Conservation (phyloP, 768 basidiomycete species). For the Pisolithus marmoratus region DNA sequence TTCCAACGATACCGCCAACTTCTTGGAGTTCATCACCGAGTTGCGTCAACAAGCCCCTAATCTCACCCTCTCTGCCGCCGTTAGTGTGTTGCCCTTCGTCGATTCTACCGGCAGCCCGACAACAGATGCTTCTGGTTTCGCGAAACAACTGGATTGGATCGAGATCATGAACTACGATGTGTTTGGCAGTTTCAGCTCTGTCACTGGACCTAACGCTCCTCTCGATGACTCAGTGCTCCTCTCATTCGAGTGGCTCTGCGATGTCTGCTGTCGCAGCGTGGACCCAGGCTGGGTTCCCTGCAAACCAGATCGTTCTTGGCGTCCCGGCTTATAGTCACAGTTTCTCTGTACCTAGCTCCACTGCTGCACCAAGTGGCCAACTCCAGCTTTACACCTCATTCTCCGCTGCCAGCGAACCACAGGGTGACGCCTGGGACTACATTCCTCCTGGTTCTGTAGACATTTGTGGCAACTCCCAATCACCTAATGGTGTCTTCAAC, state of each 20-base stretch:
- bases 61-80: constrained; percentile 69
- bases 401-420: constrained; percentile 35
- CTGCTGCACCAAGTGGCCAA: constrained; percentile 17
- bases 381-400: constrained; percentile 52
- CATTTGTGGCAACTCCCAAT: constrained; percentile 49
- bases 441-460: constrained; percentile 37
- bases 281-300: constrained; percentile 74
- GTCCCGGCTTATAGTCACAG: constrained; percentile 83
- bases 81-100: constrained; percentile 59
- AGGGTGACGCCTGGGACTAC: constrained; percentile 56
- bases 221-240: constrained; percentile 71
- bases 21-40: constrained; percentile 68
- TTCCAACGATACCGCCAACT: constrained; percentile 67
- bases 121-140: constrained; percentile 60
- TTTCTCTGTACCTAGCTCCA: constrained; percentile 34
- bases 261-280: constrained; percentile 67
- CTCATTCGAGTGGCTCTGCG: constrained; percentile 70
- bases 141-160: constrained; percentile 68
- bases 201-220: constrained; percentile 80
- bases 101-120: constrained; percentile 52
- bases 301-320: constrained; percentile 69
- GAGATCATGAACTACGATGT: constrained; percentile 71
- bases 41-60: constrained; percentile 53
- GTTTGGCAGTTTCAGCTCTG: constrained; percentile 44
- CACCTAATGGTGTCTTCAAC: constrained; percentile 46